phyloP scores from a whole-genome alignment of 2,329 filamentous ascomycete species.

The Rhinocladiella mackenziei region DNA sequence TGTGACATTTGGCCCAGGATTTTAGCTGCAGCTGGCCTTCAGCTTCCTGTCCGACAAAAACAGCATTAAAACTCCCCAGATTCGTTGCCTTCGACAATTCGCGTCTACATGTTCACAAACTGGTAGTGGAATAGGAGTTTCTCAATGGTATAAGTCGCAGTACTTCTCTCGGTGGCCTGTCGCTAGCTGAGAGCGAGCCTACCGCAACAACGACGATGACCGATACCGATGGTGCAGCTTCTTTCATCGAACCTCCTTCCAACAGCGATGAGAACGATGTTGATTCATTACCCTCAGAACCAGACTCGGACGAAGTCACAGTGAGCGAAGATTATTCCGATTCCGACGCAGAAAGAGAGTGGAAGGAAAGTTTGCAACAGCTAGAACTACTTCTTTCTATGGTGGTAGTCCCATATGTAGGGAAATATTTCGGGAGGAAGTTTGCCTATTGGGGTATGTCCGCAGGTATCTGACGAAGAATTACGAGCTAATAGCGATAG shows the following conservation, averaged over 20 bases:
- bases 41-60: not conserved
- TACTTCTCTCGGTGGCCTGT: not conserved
- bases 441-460: slow-evolving; percentile 88
- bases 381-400: slow-evolving; percentile 88
- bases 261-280: slow-evolving; percentile 37
- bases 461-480: not conserved
- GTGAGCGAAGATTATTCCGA: slow-evolving; percentile 55
- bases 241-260: slow-evolving; percentile 27
- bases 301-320: slow-evolving; percentile 49
- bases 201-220: slow-evolving; percentile 14
- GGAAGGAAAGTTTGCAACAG: slow-evolving; percentile 91
- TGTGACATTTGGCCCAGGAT: not conserved
- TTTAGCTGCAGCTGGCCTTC: no score
- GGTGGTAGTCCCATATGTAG: slow-evolving; percentile 88
- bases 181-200: not conserved
- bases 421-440: slow-evolving; percentile 91
- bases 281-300: slow-evolving; percentile 44
- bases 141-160: not conserved
- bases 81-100: no score
- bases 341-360: slow-evolving; percentile 88
- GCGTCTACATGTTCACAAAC: no score
- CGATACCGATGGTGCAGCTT: slow-evolving; percentile 31
- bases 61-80: no score
- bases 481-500: slow-evolving; percentile 45
- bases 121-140: no score